Conservation (phyloP, 2,329 filamentous ascomycete species). For the Aureobasidium sp. region DNA sequence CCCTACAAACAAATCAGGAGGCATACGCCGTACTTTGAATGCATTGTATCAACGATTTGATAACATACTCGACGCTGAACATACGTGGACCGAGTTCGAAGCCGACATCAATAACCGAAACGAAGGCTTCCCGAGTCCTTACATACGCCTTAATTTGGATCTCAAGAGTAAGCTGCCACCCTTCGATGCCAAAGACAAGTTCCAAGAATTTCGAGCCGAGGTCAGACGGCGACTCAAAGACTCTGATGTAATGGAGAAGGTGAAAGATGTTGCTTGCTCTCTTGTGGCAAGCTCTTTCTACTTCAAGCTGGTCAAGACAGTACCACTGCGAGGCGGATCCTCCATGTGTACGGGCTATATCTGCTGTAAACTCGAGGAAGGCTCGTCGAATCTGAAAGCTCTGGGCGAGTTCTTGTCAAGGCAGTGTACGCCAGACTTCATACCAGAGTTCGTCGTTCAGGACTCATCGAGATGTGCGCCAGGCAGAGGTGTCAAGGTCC, state of each 20-base stretch:
- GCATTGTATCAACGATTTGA: slow-evolving; percentile 23
- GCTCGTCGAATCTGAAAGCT: background rate
- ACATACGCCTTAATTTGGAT: slow-evolving; percentile 32
- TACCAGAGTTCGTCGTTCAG: background rate
- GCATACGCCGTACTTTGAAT: background rate
- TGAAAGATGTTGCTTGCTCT: slow-evolving; percentile 29
- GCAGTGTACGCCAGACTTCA: background rate
- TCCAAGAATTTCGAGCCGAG: slow-evolving; percentile 28
- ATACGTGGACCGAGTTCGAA: slow-evolving; percentile 30
- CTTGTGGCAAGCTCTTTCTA: slow-evolving; percentile 35
- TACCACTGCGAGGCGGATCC: background rate
- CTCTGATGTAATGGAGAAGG: slow-evolving; percentile 25
- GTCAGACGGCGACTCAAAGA: slow-evolving; percentile 27
- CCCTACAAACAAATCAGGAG: background rate
- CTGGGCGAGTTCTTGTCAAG: background rate
- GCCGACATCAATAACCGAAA: slow-evolving; percentile 19
- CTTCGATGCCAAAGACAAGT: slow-evolving; percentile 31
- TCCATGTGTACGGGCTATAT: background rate
- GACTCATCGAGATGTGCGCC: background rate
- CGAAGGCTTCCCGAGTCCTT: slow-evolving; percentile 18
- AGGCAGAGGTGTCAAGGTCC: background rate
- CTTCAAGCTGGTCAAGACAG: slow-evolving; percentile 22
- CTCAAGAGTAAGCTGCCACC: slow-evolving; percentile 24
- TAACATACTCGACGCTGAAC: slow-evolving; percentile 31
- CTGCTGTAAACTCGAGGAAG: slow-evolving; percentile 3